Conservation (phyloP, 495 filamentous ascomycete species). For the Lasiosphaeria miniovina region DNA sequence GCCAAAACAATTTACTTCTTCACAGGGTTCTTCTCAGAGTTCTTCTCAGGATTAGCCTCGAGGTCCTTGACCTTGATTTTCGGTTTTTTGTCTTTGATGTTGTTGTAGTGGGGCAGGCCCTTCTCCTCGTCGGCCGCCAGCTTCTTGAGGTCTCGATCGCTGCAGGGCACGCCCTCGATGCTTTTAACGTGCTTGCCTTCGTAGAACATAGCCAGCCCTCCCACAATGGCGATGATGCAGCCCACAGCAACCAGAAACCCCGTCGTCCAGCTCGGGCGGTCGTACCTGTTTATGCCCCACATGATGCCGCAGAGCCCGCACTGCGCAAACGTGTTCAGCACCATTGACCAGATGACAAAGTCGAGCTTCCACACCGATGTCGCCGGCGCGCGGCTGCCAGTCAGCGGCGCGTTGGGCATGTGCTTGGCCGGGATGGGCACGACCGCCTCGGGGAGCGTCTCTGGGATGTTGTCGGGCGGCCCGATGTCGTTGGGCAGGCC, state of each 20-base stretch:
- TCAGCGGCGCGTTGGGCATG: constrained; percentile 56
- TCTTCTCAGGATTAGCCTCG: constrained; percentile 19
- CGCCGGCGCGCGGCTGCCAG: constrained; percentile 61
- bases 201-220: constrained; percentile 63
- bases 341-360: constrained; percentile 71
- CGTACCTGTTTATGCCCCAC: constrained; percentile 71
- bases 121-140: constrained; percentile 45
- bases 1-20: neutral
- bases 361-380: constrained; percentile 74
- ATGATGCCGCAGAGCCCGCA: constrained; percentile 67
- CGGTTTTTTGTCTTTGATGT: constrained; percentile 51
- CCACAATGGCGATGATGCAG: constrained; percentile 64
- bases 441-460: constrained; percentile 29
- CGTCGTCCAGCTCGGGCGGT: constrained; percentile 70
- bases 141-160: constrained; percentile 42
- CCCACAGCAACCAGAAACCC: constrained; percentile 70
- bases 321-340: constrained; percentile 76
- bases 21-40: neutral
- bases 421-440: constrained; percentile 56
- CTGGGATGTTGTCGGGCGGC: constrained; percentile 39
- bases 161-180: constrained; percentile 59
- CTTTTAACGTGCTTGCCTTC: constrained; percentile 65
- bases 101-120: constrained; percentile 53
- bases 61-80: constrained; percentile 35
- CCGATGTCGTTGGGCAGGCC: constrained; percentile 41